Base-by-base conservation (phyloP, 768 basidiomycete species). In the Chalciporus sphaerocephalus region DNA sequence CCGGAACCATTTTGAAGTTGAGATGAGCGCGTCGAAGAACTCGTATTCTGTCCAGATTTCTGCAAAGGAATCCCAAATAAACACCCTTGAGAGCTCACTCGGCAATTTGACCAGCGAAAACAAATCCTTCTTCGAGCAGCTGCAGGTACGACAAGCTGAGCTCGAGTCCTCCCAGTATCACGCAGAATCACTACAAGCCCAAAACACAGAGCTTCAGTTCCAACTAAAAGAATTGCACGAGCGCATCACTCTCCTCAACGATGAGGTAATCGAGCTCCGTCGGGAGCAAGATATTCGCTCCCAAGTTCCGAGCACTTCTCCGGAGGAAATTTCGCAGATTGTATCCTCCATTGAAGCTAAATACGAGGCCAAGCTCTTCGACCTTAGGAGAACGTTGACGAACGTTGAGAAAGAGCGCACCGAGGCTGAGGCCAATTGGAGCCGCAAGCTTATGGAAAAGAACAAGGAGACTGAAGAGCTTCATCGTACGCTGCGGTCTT, bases 381-480 rank as follows among this genome's bases (percentile, higher is more conserved):
- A 93, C 54, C 64, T 95, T 53, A 79, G 78, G 51, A 72, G 74
- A 50, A 79, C 80, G 42, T 65, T 96, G 20, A 58, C 69, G 5
- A 69, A 70, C 8, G 64, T 83, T 17, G 95, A 97, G 69, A 81
- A 77, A 54, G 96, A 98, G 63, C 76, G 92, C 30, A 83, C 77
- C 42, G 93, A 95, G 40, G 78, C 78, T 23, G 95, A 98, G 57
- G 85, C 87, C 20, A 86, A 90, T 50, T 95, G 93, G 90, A 87
- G 86, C 59, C 75, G 74, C 46, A 93, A 92, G 60, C 70, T 97
- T 24, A 76, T 76, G 20, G 86, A 90, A 57, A 87, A 91, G 60
- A 73, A 78, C 18, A 76, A 75, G 51, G 93, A 95, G 61, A 69
- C 84, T 16, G 92, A 96, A 46, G 78, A 81, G 40, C 58, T 93